A percentile compares a stretch with the other conserved stretches of the same genome.
These are phyloP conservation scores for Maudiozyma pseudohumilis DNA, from an alignment of 805 yeast genomes.

Conservation along the genomic window DNA sequence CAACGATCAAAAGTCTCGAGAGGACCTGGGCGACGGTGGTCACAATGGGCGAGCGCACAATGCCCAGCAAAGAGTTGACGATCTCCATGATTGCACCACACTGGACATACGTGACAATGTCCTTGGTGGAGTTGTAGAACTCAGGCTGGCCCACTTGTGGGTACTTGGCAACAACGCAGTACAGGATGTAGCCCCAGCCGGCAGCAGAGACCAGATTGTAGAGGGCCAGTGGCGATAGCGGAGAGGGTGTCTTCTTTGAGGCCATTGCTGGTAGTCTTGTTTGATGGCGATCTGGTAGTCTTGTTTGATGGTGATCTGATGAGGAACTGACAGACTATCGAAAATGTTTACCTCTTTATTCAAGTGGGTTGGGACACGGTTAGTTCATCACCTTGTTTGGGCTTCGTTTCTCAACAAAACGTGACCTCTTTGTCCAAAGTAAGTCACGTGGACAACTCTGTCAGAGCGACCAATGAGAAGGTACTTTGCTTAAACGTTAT, in stretches of 20 bases:
- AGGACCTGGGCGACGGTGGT: constrained; percentile 84
- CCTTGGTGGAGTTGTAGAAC: constrained; percentile 49
- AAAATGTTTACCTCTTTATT: too few relatives aligned
- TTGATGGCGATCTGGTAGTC: too few relatives aligned
- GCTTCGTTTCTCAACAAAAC: background rate
- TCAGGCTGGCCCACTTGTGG: constrained; percentile 52
- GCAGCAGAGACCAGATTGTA: constrained; percentile 47
- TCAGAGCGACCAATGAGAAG: too few relatives aligned
- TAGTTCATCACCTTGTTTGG: constrained; percentile 14
- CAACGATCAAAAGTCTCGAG: constrained; percentile 71
- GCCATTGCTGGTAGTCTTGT: too few relatives aligned
- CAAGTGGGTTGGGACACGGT: too few relatives aligned
- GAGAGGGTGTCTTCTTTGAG: constrained; percentile 13
- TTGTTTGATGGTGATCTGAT: too few relatives aligned
- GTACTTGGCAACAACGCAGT: constrained; percentile 33
- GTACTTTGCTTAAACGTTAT: too few relatives aligned
- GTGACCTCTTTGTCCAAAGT: too few relatives aligned
- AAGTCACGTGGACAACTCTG: too few relatives aligned
- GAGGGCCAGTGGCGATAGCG: constrained; percentile 28
- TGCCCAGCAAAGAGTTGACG: constrained; percentile 64
- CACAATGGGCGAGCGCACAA: constrained; percentile 73
- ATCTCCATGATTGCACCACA: constrained; percentile 73
- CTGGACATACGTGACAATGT: constrained; percentile 58
- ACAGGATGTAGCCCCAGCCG: constrained; percentile 44
- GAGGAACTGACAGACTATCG: too few relatives aligned